Base-by-base conservation (phyloP, 2,329 filamentous ascomycete species). In the Septoria petroselini region DNA sequence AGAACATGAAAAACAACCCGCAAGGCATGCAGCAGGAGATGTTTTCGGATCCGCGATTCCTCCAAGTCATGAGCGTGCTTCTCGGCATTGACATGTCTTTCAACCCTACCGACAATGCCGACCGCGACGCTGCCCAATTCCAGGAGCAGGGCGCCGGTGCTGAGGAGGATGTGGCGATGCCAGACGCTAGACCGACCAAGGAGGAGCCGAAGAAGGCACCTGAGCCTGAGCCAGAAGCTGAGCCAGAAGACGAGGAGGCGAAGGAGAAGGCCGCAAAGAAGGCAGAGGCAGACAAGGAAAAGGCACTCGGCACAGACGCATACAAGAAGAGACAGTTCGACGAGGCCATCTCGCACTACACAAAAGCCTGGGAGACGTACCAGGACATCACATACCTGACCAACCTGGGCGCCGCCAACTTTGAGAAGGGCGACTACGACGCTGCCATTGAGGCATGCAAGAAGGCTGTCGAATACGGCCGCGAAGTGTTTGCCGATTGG, bases 281-380 rank as follows among this genome's bases (percentile, higher is more conserved):
- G 77, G 88, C 85, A 65, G 88, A 86, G 57, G 93, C 91, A 37
- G 93, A 98, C 63, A 88, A 90, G 69, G 87, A 96, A 73, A 98
- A 98, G 82, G 87, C 85, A 23, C 77, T 94, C 50, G 93, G 93
- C 50, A 98, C 91, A 11, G 89, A 93, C 62, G 85, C 85, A 70
- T 98, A 98, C 80, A 98, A 98, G 84, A 97, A 97, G 81, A 85
- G 89, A 61, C 84, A 96, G 68, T 96, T 98, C 61, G 93, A 97
- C 64, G 83, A 86, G 66, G 93, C 93, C 42, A 96, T 98, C 64
- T 82, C 84, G 67, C 89, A 98, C 75, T 98, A 98, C 77, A 81
- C 71, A 68, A 94, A 95, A 70, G 93, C 93, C 0, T 98, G 93
- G 93, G 91, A 95, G 52, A 72, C 87, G 31, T 79, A 88, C 81